Conservation (phyloP, 768 basidiomycete genomes). For the Coprinopsis strossmayeri region DNA sequence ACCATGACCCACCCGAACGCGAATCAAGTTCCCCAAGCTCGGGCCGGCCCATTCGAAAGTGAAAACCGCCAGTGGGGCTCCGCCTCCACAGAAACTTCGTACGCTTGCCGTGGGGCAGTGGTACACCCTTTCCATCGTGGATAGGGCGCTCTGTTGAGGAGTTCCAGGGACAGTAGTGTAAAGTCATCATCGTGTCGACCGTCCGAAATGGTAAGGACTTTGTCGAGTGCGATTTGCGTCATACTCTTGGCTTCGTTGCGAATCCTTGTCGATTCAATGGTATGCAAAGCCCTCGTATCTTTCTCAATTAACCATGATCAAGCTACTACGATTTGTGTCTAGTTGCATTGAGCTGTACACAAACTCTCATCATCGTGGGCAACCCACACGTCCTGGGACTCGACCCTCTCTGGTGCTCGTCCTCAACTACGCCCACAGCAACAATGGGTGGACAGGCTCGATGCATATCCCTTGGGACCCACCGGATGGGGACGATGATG, state of each 20-base stretch:
- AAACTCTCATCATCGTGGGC: conserved; percentile 54
- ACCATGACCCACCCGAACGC: too few relatives aligned
- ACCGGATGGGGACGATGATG: conserved; percentile 10
- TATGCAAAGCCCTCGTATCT: conserved; percentile 18
- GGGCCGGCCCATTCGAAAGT: not conserved
- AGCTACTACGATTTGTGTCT: not conserved
- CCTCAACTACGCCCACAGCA: conserved; percentile 48
- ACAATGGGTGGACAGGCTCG: conserved; percentile 50
- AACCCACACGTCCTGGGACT: conserved; percentile 52
- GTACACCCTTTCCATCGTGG: not conserved
- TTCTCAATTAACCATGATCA: not conserved
- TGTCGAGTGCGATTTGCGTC: conserved; percentile 45
- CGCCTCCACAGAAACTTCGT: not conserved
- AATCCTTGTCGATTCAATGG: conserved; percentile 57
- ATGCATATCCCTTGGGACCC: conserved; percentile 44
- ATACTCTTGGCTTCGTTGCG: conserved; percentile 54
- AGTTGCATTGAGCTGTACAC: conserved; percentile 60
- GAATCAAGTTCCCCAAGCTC: too few relatives aligned
- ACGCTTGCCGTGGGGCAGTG: too few relatives aligned
- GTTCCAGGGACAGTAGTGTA: conserved; percentile 61
- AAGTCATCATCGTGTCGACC: conserved; percentile 52
- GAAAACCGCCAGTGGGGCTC: not conserved
- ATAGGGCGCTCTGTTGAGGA: conserved; percentile 47
- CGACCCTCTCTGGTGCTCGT: conserved; percentile 56
- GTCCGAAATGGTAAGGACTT: conserved; percentile 50